A percentile compares a stretch with the other conserved stretches of the same genome.
phyloP scores from a whole-genome alignment of 179 eudicot genomes.

The Pouteria campechiana region DNA sequence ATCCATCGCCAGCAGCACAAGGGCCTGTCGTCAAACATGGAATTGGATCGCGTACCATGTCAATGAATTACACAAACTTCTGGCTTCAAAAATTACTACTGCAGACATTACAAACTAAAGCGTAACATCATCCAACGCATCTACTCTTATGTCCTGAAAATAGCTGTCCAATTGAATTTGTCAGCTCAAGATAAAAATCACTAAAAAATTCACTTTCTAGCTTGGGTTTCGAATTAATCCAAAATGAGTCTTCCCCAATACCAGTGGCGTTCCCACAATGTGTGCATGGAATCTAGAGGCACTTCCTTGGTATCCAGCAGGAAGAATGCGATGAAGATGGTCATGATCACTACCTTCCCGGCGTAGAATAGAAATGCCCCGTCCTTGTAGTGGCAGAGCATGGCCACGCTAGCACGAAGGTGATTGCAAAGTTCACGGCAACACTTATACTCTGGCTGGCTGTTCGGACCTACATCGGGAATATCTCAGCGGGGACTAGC shows the following conservation, averaged over 20 bases:
- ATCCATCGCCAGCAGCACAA: too few relatives aligned
- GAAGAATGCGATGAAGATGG: conserved; percentile 15
- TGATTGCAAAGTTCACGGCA: conserved; percentile 23
- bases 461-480: conserved; percentile 30
- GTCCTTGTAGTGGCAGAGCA: conserved; percentile 24
- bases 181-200: too few relatives aligned
- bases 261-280: conserved; percentile 24
- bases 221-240: too few relatives aligned
- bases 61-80: too few relatives aligned
- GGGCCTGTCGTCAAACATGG: too few relatives aligned
- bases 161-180: too few relatives aligned
- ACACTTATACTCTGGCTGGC: conserved; percentile 33
- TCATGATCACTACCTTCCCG: conserved; percentile 27
- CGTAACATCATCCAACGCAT: too few relatives aligned
- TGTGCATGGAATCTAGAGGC: conserved; percentile 27
- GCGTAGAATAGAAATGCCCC: conserved; percentile 31
- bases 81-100: too few relatives aligned
- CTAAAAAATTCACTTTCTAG: too few relatives aligned
- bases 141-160: too few relatives aligned
- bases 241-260: conserved; percentile 23
- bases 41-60: too few relatives aligned
- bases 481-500: conserved; percentile 34
- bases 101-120: too few relatives aligned
- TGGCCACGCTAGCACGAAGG: conserved; percentile 16
- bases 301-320: conserved; percentile 27